Evolutionary conservation across 176 grass and related monocot species (phyloP).

Genomic region (Olyra latifolia): DNA sequence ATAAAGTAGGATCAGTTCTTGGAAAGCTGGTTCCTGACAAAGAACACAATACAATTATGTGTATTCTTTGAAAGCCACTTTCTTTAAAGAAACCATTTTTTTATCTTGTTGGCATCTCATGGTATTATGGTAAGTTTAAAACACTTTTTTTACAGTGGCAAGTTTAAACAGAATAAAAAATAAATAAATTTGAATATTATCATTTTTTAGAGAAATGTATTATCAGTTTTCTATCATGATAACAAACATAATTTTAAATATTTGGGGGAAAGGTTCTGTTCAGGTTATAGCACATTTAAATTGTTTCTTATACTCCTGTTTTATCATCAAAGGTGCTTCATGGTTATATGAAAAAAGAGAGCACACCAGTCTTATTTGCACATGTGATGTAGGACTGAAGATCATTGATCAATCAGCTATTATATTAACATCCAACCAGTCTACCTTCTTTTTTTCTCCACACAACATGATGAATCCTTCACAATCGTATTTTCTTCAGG

Average conservation of each 20-base stretch:
- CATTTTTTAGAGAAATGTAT: neutral
- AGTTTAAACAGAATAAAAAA: slow-evolving; percentile 5
- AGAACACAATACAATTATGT: slow-evolving; percentile 13
- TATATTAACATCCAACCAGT: neutral
- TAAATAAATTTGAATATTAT: slow-evolving; percentile 10
- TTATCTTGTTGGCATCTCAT: neutral
- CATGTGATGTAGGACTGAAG: neutral
- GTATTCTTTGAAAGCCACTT: neutral
- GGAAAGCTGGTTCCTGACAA: slow-evolving; percentile 86
- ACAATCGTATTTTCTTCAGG: neutral
- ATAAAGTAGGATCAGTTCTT: slow-evolving; percentile 94
- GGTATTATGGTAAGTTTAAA: too few species aligned
- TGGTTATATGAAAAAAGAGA: neutral
- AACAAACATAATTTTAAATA: neutral
- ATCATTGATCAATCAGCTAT: neutral
- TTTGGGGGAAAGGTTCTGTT: neutral
- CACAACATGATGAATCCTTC: neutral
- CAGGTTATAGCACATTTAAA: slow-evolving; percentile 13
- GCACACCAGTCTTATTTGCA: neutral
- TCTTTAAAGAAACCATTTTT: neutral
- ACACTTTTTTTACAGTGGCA: too few species aligned
- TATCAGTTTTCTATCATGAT: neutral
- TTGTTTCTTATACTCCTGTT: neutral
- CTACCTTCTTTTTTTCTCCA: neutral
- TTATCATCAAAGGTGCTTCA: slow-evolving; percentile 1